Conservation (phyloP, 2,329 filamentous ascomycete genomes). For the Ophiostoma sp. region DNA sequence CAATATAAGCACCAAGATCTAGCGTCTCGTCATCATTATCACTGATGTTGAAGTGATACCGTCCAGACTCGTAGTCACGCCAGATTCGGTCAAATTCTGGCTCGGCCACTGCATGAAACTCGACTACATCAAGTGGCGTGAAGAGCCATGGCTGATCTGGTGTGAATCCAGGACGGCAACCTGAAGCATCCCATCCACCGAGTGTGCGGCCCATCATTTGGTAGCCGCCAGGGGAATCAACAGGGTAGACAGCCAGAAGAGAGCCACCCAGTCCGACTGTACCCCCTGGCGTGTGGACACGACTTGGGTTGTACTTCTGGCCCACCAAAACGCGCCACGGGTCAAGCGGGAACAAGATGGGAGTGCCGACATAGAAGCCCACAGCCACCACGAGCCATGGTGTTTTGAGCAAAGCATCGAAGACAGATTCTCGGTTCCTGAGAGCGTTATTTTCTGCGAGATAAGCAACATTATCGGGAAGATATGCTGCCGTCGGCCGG, state of each 20-base stretch:
- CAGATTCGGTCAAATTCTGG: constrained; percentile 41
- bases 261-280: constrained; percentile 4
- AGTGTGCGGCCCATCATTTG: constrained; percentile 42
- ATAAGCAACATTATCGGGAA: constrained; percentile 6
- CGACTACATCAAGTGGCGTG: constrained; percentile 52
- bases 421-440: neutral
- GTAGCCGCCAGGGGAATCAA: constrained; percentile 37
- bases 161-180: constrained; percentile 45
- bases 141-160: constrained; percentile 48
- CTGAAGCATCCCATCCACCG: constrained; percentile 48
- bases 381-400: constrained; percentile 7
- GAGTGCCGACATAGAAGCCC: constrained; percentile 9
- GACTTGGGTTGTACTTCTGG: constrained; percentile 10
- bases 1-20: neutral
- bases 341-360: constrained; percentile 4
- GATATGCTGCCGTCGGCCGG: constrained; percentile 9
- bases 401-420: constrained; percentile 1
- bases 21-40: constrained; percentile 47
- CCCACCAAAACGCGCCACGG: constrained; percentile 7
- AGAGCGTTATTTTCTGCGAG: constrained; percentile 8
- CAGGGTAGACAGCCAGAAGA: constrained; percentile 3
- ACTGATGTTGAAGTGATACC: constrained; percentile 48
- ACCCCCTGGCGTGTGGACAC: constrained; percentile 6
- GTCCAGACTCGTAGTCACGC: constrained; percentile 41
- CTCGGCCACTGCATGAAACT: constrained; percentile 49